Conservation (phyloP, 2,329 filamentous ascomycete genomes). For the Huntiella savannae region DNA sequence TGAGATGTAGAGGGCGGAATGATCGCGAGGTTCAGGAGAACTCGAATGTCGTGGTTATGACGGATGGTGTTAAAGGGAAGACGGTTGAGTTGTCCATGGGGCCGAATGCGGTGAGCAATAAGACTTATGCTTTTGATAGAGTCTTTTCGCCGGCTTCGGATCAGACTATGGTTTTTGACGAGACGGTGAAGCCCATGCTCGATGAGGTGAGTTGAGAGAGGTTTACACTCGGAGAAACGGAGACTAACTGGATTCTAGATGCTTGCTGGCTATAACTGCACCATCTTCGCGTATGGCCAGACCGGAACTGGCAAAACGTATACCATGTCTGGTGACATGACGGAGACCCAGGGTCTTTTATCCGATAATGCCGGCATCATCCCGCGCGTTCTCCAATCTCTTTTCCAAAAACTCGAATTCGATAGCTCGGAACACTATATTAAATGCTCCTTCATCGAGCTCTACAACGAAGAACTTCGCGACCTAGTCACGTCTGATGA, state of each 20-base stretch:
- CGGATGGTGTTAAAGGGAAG: conserved; percentile 74
- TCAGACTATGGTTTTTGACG: conserved; percentile 84
- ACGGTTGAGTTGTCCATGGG: conserved; percentile 80
- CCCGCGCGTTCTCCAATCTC: conserved; percentile 66
- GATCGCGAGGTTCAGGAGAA: conserved; percentile 88
- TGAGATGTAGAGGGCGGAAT: conserved; percentile 80
- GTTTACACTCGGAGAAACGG: neutral
- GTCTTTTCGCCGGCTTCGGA: conserved; percentile 92
- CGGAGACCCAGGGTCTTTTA: conserved; percentile 62
- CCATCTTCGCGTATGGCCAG: conserved; percentile 95
- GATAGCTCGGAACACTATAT: conserved; percentile 71
- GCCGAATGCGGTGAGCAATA: conserved; percentile 79
- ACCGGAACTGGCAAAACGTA: conserved; percentile 98
- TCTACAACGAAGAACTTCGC: conserved; percentile 94
- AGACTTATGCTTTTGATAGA: conserved; percentile 90
- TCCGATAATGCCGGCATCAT: conserved; percentile 92
- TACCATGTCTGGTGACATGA: conserved; percentile 98
- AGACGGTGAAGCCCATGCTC: conserved; percentile 80
- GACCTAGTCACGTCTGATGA: conserved; percentile 76
- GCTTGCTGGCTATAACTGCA: conserved; percentile 88
- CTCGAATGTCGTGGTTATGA: conserved; percentile 76
- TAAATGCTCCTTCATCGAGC: conserved; percentile 94
- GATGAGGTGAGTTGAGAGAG: conserved; percentile 50
- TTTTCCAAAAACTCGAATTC: conserved; percentile 69
- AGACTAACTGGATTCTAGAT: conserved; percentile 36